Conservation (phyloP, 2,329 filamentous ascomycete genomes). For the Sordariomycetes sp. region DNA sequence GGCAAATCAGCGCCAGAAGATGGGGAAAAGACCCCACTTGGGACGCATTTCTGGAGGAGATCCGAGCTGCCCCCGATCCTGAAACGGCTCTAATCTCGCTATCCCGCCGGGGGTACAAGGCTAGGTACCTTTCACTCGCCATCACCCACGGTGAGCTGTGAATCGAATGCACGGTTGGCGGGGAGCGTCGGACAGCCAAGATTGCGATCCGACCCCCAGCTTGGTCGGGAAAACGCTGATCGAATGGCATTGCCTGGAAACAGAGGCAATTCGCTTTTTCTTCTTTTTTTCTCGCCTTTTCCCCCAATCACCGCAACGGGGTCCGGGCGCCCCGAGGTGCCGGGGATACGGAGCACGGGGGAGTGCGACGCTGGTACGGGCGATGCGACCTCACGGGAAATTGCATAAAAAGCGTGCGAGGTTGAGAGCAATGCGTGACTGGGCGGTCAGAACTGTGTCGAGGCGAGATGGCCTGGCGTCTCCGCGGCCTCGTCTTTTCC, state of each 20-base stretch:
- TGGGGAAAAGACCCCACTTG: background rate
- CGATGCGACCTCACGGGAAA: background rate
- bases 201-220: background rate
- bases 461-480: background rate
- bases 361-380: background rate
- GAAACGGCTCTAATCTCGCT: slow-evolving; percentile 5
- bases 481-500: background rate
- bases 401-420: background rate
- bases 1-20: background rate
- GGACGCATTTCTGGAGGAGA: background rate
- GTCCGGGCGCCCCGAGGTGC: background rate
- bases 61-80: slow-evolving; percentile 3
- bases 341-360: background rate
- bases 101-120: background rate
- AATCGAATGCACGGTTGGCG: background rate
- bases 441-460: background rate
- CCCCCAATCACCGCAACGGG: background rate
- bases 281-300: background rate
- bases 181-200: background rate
- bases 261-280: background rate
- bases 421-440: background rate
- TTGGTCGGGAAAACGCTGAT: background rate
- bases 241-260: background rate
- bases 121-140: background rate
- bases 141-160: background rate